phyloP scores from a whole-genome alignment of 2,329 filamentous ascomycete species.

The Aspergillus sp. region DNA sequence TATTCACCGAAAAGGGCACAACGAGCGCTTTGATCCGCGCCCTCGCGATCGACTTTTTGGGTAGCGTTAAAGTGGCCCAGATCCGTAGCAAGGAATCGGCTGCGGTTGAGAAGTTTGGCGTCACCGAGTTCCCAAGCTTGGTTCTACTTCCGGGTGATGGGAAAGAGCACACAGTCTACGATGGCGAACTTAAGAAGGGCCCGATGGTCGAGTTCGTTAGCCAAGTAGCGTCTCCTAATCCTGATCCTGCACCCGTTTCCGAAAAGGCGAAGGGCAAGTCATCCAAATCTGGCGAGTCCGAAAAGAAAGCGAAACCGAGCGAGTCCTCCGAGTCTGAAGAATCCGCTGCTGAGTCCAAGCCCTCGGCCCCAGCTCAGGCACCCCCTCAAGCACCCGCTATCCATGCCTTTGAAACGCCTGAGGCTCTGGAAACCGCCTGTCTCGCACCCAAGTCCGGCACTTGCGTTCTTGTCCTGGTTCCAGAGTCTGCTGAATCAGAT shows the following conservation, averaged over 20 bases:
- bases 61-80: conserved; percentile 75
- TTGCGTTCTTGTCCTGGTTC: conserved; percentile 76
- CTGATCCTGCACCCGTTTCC: conserved; percentile 63
- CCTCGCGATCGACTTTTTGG: conserved; percentile 87
- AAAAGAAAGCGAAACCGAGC: conserved; percentile 48
- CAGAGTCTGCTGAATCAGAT: conserved; percentile 52
- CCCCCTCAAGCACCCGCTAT: conserved; percentile 64
- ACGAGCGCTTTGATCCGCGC: conserved; percentile 80
- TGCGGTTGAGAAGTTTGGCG: conserved; percentile 70
- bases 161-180: conserved; percentile 69
- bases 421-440: conserved; percentile 69
- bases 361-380: conserved; percentile 45
- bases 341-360: conserved; percentile 28
- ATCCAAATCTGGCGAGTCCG: conserved; percentile 39
- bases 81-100: conserved; percentile 76
- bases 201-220: conserved; percentile 79
- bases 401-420: conserved; percentile 61
- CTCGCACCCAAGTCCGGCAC: conserved; percentile 74
- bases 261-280: conserved; percentile 38
- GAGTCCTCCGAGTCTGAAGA: conserved; percentile 38
- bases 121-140: conserved; percentile 76
- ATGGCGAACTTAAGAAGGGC: conserved; percentile 83
- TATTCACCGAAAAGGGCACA: conserved; percentile 92
- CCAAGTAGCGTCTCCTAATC: conserved; percentile 75
- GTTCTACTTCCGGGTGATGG: conserved; percentile 73